Evolutionary conservation across 768 basidiomycete genomes (phyloP), one percentile per base, ranked within the genome.

Genomic region (Podaxis pistillaris): DNA sequence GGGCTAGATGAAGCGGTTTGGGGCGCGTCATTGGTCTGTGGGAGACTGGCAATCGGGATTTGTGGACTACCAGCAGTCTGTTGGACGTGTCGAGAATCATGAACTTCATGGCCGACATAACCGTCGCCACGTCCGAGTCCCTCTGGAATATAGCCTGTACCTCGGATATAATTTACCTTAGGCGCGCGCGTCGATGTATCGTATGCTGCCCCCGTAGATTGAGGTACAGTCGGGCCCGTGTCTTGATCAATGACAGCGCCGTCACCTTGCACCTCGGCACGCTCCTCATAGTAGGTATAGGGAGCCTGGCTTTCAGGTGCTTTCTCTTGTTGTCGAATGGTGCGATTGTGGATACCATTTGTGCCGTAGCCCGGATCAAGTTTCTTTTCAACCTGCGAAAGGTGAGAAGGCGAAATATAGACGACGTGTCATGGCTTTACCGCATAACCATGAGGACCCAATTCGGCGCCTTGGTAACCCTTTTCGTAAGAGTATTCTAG

Each of bases 341-440:
- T 26, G 13, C 28, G 63, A 36, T 47, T 58, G 17, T 49, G 57
- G 9, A 37, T 36, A 22, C 19, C 56, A 13, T 57, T 28, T 7
- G 11, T 9, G 44, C 28, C 56, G 26, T 36, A 50, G 15, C 30
- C 22, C 56, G 63, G 15, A 5, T 61, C 24, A 5, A 1, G 33
- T 50, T 71, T 68, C 58, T 71, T 71, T 5, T 69, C 67, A 58
- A 67, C n/a, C 70, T 69, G 57, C 4, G 49, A 40, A 13, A 37
- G 2, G 11, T 49, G 26, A 37, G 0, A 38, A 49, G 24, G 19
- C 26, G 11, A 11, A 53, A 24, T 17, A 38, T 6, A 36, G 22
- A 11, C 26, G 36, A 3, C 2, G 7, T 22, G 30, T n/a, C 3
- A 19, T 2, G 2, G 22, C 60, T 58, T 49, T 38, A 57, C 63